Base-by-base conservation (phyloP, 2,329 filamentous ascomycete species). In the Passalora sequoiae region DNA sequence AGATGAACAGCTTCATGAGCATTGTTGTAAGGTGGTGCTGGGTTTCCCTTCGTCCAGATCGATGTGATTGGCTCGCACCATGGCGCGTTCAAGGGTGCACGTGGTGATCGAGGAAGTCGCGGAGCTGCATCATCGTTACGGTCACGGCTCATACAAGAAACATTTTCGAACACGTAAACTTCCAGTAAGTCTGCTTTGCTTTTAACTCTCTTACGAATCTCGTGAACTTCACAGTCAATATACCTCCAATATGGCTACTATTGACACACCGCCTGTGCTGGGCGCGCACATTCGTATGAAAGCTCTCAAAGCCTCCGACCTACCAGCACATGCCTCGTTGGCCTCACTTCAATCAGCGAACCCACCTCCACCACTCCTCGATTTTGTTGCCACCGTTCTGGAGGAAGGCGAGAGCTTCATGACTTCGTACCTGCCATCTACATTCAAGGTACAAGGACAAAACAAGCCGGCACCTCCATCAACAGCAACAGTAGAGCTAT, bases 361-460 rank as follows among this genome's bases (percentile, higher is more conserved):
- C 4, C 56, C 64, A 1, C 44, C 61, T 3, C 66, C 71, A 20
- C 68, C 72, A 25, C 65, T 83, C 12, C 60, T 64, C 16, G 65
- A 69, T 4, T 75, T 85, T 50, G 60, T 83, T 45, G 60, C 64
- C 7, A 61, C 69, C 4, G 66, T 81, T 17, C 67, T 85, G 22
- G 58, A 65, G n/a, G 81, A 85, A 60, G 75, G 77, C 16, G 61
- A 78, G 20, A 68, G 71, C 1, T 82, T 85, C 60, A 70, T 83
- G 58, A 71, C 74, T 55, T 67, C 68, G 7, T 71, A 77, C 24
- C 70, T 78, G 6, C 70, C 75, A 12, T 66, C 65, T 24, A 66
- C 57, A n/a, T 82, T 80, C 76, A 73, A 73, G 47, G 56, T 62
- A 27, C 77, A 75, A 56, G 68, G 69, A 15, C 59, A 59, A 19